phyloP scores from a whole-genome alignment of 306 rosid genomes.

The Lagenaria siceraria region DNA sequence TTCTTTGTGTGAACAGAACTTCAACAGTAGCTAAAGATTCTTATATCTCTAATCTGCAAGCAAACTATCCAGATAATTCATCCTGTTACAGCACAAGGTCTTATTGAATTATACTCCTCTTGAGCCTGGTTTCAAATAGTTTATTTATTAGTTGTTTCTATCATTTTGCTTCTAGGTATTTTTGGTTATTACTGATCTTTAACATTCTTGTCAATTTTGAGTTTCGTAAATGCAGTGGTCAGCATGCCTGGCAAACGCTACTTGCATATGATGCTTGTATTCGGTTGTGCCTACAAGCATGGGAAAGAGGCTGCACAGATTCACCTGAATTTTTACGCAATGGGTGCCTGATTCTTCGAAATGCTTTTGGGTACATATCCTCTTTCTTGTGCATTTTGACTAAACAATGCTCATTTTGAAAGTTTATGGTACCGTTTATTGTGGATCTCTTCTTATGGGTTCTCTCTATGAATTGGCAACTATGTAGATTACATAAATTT shows the following conservation, averaged over 20 bases:
- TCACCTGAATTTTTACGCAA: conserved; percentile 78
- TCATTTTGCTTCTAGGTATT: not conserved
- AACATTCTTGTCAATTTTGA: not conserved
- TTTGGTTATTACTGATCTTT: not conserved
- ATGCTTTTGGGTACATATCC: conserved; percentile 77
- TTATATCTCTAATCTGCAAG: conserved; percentile 21
- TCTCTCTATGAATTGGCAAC: conserved; percentile 6
- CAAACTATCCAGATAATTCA: conserved; percentile 28
- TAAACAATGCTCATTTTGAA: not conserved
- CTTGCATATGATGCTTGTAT: conserved; percentile 88
- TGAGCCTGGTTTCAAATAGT: not conserved
- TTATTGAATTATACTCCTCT: not conserved
- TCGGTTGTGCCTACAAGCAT: conserved; percentile 83
- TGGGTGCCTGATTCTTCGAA: conserved; percentile 69
- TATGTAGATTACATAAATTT: conserved; percentile 56
- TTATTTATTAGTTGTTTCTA: not conserved
- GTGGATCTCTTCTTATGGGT: not conserved
- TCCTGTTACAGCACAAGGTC: conserved; percentile 58
- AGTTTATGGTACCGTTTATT: not conserved
- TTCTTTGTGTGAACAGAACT: conserved; percentile 22
- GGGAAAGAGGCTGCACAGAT: conserved; percentile 86
- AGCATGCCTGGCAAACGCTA: conserved; percentile 86
- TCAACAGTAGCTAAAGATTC: conserved; percentile 30
- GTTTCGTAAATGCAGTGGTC: conserved; percentile 46
- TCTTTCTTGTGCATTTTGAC: not conserved